These are phyloP conservation scores for Fusarium phyllophilum DNA, from an alignment of 2,329 filamentous ascomycete genomes.

Conservation along the genomic window DNA sequence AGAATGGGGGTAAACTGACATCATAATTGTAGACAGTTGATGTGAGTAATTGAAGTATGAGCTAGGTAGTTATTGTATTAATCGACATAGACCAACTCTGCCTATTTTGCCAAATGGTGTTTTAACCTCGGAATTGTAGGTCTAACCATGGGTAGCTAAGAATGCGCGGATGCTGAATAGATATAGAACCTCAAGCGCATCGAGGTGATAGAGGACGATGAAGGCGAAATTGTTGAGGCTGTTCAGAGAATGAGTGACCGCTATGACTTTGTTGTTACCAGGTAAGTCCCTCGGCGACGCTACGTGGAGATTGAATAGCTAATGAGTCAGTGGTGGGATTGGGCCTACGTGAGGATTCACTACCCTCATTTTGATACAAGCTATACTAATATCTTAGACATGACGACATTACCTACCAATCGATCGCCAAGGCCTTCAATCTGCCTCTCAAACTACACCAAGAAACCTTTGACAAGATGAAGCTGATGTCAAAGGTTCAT, in stretches of 20 bases:
- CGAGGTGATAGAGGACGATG: slow-evolving; percentile 94
- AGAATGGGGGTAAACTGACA: slow-evolving; percentile 2
- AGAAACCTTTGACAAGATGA: slow-evolving; percentile 84
- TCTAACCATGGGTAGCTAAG: background rate
- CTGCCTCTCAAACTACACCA: slow-evolving; percentile 82
- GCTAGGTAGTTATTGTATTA: slow-evolving; percentile 13
- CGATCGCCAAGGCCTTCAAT: slow-evolving; percentile 88
- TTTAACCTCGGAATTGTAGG: slow-evolving; percentile 69
- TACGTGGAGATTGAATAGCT: background rate
- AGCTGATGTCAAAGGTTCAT: slow-evolving; percentile 77
- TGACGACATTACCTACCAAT: slow-evolving; percentile 97
- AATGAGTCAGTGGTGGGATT: slow-evolving; percentile 78
- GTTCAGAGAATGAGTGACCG: slow-evolving; percentile 84
- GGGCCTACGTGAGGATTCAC: slow-evolving; percentile 78
- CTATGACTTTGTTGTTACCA: slow-evolving; percentile 96
- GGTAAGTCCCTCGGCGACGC: slow-evolving; percentile 49
- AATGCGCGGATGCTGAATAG: background rate
- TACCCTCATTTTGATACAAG: background rate
- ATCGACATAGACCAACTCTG: slow-evolving; percentile 67
- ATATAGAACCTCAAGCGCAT: slow-evolving; percentile 78
- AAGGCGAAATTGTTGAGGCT: slow-evolving; percentile 88
- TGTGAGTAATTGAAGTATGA: slow-evolving; percentile 45
- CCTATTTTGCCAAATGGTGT: slow-evolving; percentile 72
- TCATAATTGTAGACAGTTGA: slow-evolving; percentile 49
- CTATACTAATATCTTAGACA: slow-evolving; percentile 66